phyloP scores from a whole-genome alignment of 1,284 basidiomycete species.

The Takashimella koratensis region DNA sequence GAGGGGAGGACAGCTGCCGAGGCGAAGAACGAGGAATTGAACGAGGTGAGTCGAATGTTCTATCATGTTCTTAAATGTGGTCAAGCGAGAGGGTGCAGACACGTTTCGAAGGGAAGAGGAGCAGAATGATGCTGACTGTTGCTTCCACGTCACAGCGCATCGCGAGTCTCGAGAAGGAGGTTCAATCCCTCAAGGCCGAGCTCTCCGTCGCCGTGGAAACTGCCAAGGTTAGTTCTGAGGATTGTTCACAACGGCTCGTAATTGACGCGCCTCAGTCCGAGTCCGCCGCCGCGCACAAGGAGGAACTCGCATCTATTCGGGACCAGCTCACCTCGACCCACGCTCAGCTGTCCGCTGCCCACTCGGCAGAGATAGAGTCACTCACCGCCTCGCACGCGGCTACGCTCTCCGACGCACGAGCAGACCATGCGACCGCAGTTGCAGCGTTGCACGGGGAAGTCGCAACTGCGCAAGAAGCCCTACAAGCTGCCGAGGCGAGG shows the following conservation, averaged over 20 bases:
- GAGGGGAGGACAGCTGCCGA: background rate
- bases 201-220: constrained; percentile 14
- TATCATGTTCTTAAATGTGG: background rate
- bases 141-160: no score
- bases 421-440: constrained; percentile 10
- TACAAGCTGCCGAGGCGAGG: constrained; percentile 4
- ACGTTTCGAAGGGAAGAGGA: no score
- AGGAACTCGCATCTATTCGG: constrained; percentile 10
- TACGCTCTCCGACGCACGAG: constrained; percentile 9
- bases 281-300: constrained; percentile 4
- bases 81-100: no score
- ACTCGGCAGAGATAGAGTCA: constrained; percentile 24
- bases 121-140: no score
- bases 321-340: constrained; percentile 18
- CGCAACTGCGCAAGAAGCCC: background rate
- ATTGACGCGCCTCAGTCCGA: constrained; percentile 1
- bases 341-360: constrained; percentile 15
- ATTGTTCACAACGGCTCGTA: background rate
- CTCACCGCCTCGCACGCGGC: constrained; percentile 23
- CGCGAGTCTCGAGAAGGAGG: background rate
- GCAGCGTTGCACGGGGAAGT: constrained; percentile 6
- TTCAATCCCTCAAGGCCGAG: constrained; percentile 1
- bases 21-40: constrained; percentile 2
- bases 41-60: background rate
- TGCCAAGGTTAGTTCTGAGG: constrained; percentile 17